Evolutionary conservation across 257 asterid genomes (phyloP).

Genomic region (Salvia miltiorrhiza): DNA sequence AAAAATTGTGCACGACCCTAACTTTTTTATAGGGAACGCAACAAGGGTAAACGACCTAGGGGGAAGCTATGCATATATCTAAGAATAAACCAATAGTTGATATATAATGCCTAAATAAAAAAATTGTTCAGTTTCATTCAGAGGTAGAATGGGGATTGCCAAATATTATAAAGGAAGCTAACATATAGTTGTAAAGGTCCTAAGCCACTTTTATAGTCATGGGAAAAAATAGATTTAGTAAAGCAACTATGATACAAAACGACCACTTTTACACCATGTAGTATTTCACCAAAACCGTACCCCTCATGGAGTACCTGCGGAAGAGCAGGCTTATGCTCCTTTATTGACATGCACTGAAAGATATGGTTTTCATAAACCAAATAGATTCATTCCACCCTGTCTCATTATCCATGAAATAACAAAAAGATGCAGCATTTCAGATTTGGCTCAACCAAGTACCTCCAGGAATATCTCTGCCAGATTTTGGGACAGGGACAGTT

Average conservation of each 20-base stretch:
- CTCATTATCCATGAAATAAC: not conserved
- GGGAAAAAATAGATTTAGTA: not conserved
- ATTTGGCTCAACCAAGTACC: conserved; percentile 41
- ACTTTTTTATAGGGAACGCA: not conserved
- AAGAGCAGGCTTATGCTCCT: not conserved
- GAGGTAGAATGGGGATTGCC: not conserved
- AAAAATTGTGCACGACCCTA: not conserved
- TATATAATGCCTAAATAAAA: not conserved
- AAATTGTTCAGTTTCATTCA: not conserved
- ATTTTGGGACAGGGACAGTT: conserved; percentile 65
- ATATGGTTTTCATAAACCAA: not conserved
- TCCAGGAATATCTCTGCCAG: conserved; percentile 83
- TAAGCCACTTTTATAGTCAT: not conserved
- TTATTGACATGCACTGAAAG: not conserved
- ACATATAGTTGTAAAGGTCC: not conserved
- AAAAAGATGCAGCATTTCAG: conserved; percentile 1
- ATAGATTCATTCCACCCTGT: not conserved
- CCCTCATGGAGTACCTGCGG: not conserved
- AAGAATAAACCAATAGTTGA: not conserved
- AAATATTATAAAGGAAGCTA: not conserved
- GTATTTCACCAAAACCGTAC: not conserved
- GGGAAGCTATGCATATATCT: not conserved
- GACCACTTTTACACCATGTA: not conserved
- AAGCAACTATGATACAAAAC: not conserved
- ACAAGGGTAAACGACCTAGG: not conserved